Conservation (phyloP, 148 eudicot genomes). For the Gaultheria prostrata region DNA sequence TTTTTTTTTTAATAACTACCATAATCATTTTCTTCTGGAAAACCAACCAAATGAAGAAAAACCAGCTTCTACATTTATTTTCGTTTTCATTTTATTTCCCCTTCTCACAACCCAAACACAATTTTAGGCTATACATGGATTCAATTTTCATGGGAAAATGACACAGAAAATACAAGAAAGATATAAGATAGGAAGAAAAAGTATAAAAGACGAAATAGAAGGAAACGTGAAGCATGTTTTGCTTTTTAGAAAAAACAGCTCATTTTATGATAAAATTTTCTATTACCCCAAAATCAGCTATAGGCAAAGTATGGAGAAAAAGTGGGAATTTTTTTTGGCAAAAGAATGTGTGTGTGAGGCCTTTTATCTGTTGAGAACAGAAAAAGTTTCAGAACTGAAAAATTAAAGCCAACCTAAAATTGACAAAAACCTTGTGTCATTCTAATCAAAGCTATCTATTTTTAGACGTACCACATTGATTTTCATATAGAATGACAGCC, state of each 20-base stretch:
- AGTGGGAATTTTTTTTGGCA: conserved; percentile 4
- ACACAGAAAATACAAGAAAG: neutral
- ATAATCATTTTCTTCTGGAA: no score
- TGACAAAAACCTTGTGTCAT: neutral
- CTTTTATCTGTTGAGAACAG: neutral
- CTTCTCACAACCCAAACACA: neutral
- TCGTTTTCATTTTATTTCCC: neutral
- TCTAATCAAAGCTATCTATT: neutral
- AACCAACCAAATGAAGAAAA: neutral
- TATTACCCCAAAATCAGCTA: neutral
- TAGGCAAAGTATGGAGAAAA: neutral
- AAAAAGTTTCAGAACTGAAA: conserved; percentile 5
- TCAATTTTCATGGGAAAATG: neutral
- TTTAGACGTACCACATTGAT: neutral
- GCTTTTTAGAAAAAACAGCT: neutral
- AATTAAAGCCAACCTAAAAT: neutral
- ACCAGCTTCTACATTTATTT: neutral
- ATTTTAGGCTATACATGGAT: neutral
- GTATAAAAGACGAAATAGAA: neutral
- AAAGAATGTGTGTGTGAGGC: conserved; percentile 3
- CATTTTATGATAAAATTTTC: neutral
- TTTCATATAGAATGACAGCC: neutral
- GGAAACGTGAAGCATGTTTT: conserved; percentile 11
- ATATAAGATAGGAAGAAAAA: neutral
- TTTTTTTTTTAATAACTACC: no score